phyloP scores from a whole-genome alignment of 2,329 filamentous ascomycete species.

The Clonostachys rosea region DNA sequence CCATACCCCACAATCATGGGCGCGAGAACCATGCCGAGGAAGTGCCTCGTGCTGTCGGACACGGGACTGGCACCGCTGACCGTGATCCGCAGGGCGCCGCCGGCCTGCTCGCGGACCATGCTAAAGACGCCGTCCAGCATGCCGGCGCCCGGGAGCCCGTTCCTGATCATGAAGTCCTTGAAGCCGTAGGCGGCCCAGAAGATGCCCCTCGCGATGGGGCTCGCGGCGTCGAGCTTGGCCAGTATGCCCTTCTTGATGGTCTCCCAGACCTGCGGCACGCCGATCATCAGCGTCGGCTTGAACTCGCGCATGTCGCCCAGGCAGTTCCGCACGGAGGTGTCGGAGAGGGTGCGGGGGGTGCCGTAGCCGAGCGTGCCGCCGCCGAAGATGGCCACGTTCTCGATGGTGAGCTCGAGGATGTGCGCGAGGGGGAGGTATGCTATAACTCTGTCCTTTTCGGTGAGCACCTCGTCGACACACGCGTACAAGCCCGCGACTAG shows the following conservation, averaged over 20 bases:
- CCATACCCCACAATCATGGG: conserved; percentile 96
- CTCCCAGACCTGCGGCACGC: conserved; percentile 96
- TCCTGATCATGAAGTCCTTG: conserved; percentile 53
- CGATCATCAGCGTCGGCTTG: conserved; percentile 82
- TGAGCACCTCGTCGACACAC: conserved; percentile 74
- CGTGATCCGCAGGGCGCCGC: conserved; percentile 81
- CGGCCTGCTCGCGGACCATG: conserved; percentile 86
- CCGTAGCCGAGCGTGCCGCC: conserved; percentile 93
- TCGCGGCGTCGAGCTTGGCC: conserved; percentile 68
- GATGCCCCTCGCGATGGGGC: conserved; percentile 66
- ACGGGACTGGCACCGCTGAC: conserved; percentile 94
- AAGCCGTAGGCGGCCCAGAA: conserved; percentile 66
- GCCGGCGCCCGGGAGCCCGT: conserved; percentile 59
- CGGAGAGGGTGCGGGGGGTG: conserved; percentile 85
- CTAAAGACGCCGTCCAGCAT: conserved; percentile 84
- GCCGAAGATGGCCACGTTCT: conserved; percentile 85
- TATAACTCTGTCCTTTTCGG: conserved; percentile 72
- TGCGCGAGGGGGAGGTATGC: conserved; percentile 93
- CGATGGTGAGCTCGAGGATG: conserved; percentile 94
- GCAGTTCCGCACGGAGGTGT: conserved; percentile 82
- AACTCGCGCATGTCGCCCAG: conserved; percentile 92
- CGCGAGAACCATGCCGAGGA: conserved; percentile 86
- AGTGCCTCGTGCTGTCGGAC: conserved; percentile 79
- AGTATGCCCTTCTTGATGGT: conserved; percentile 94
- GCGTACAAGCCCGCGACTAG: conserved; percentile 73